A percentile compares a stretch with the other conserved stretches of the same genome.
These are phyloP conservation scores for Penicillium macrosclerotiorum DNA, from an alignment of 495 filamentous ascomycete genomes.

Conservation along the genomic window DNA sequence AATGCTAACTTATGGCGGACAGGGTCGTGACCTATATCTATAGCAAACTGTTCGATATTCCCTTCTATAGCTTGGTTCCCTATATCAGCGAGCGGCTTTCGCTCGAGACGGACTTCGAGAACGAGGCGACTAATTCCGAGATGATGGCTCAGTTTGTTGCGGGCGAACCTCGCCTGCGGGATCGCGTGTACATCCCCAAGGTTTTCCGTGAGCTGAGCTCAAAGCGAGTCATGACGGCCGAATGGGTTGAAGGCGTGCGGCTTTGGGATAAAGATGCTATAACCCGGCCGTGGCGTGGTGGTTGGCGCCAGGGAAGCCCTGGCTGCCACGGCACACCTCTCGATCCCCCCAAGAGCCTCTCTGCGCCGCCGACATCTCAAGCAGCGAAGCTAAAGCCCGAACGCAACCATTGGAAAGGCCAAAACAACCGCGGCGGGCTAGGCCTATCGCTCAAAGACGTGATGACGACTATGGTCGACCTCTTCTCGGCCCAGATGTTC, in stretches of 20 bases:
- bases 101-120: constrained; percentile 91
- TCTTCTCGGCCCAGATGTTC: constrained; percentile 96
- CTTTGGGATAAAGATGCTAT: constrained; percentile 86
- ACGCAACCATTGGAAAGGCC: constrained; percentile 74
- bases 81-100: constrained; percentile 84
- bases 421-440: constrained; percentile 67
- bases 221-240: constrained; percentile 84
- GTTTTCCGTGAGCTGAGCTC: constrained; percentile 81
- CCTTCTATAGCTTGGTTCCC: constrained; percentile 82
- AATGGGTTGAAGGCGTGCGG: constrained; percentile 94
- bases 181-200: constrained; percentile 81
- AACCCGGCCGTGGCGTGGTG: constrained; percentile 70
- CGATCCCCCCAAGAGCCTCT: constrained; percentile 39
- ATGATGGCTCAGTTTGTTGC: constrained; percentile 75
- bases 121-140: constrained; percentile 86
- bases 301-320: constrained; percentile 69
- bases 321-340: constrained; percentile 71
- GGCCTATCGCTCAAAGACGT: constrained; percentile 78
- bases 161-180: constrained; percentile 71
- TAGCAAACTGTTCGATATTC: constrained; percentile 79
- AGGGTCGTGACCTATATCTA: constrained; percentile 76
- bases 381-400: constrained; percentile 68
- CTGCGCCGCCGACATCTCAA: constrained; percentile 31
- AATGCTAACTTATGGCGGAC: no score
- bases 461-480: constrained; percentile 93